These are phyloP conservation scores for Hortaea sp. DNA, from an alignment of 2,329 filamentous ascomycete genomes.

Conservation along the genomic window DNA sequence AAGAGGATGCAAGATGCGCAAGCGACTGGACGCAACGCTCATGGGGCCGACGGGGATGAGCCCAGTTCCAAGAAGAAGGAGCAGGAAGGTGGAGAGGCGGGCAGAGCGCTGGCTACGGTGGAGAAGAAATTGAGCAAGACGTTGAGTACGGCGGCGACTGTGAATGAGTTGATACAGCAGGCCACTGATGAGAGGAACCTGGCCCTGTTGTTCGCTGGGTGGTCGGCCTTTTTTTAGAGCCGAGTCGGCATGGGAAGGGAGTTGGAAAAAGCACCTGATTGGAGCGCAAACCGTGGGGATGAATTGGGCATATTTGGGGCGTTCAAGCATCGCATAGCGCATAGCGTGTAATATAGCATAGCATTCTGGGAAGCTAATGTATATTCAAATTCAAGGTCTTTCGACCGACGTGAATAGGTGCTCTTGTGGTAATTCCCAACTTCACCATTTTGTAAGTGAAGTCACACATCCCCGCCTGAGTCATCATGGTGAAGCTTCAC, in stretches of 20 bases:
- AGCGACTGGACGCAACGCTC: constrained; percentile 36
- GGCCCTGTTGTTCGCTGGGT: constrained; percentile 63
- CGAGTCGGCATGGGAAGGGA: not conserved
- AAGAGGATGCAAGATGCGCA: constrained; percentile 58
- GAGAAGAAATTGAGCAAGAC: constrained; percentile 93
- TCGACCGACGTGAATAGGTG: no score
- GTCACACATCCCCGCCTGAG: no score
- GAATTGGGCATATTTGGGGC: not conserved
- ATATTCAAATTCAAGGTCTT: no score
- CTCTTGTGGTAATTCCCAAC: no score
- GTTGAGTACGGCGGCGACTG: constrained; percentile 84
- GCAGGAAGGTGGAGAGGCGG: constrained; percentile 66
- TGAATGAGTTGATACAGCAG: constrained; percentile 94
- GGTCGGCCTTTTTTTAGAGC: constrained; percentile 20
- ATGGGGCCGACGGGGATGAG: constrained; percentile 21
- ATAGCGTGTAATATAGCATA: not conserved
- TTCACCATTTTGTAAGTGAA: no score
- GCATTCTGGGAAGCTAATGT: no score
- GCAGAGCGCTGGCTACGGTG: constrained; percentile 83
- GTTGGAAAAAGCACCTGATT: not conserved
- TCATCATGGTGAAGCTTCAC: no score
- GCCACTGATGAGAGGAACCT: constrained; percentile 88
- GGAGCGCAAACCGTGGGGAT: no score
- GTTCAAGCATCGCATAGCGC: not conserved
- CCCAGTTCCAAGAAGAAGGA: constrained; percentile 31